Percentiles rank a stretch among this genome's conserved stretches.
Conservation (phyloP, 768 basidiomycete genomes). For the Lentinus tigrinus region DNA sequence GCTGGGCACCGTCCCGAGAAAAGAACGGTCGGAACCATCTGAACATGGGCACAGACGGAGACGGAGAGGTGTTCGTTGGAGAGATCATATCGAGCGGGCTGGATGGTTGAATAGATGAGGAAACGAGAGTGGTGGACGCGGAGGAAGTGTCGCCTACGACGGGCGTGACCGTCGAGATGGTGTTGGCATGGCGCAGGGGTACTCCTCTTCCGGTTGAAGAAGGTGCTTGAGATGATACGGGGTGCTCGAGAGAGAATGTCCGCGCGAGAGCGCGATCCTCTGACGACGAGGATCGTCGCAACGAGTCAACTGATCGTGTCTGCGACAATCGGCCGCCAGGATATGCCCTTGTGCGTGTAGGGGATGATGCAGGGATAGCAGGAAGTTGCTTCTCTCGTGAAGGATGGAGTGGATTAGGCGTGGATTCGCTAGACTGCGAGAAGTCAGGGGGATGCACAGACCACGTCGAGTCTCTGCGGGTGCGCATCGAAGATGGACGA, state of each 20-base stretch:
- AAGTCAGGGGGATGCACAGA: constrained; percentile 18
- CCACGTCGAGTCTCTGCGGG: constrained; percentile 26
- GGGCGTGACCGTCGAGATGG: constrained; percentile 11
- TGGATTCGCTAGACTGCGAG: constrained; percentile 7
- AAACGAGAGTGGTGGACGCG: background rate
- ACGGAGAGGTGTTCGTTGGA: constrained; percentile 1
- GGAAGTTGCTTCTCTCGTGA: background rate
- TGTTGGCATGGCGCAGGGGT: constrained; percentile 14
- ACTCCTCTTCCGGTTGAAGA: background rate
- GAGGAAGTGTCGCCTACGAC: background rate
- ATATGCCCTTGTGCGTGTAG: background rate
- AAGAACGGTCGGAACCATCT: constrained; percentile 32
- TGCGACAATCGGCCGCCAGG: background rate
- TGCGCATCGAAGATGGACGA: constrained; percentile 36
- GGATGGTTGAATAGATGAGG: background rate
- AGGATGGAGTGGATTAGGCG: constrained; percentile 1
- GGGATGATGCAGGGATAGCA: constrained; percentile 1
- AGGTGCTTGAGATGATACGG: background rate
- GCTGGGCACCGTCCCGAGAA: constrained; percentile 37
- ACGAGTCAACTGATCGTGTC: constrained; percentile 10
- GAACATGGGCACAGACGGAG: constrained; percentile 8
- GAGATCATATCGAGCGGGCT: background rate
- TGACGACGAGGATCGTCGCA: constrained; percentile 3
- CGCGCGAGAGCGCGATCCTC: constrained; percentile 1
- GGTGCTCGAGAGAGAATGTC: background rate